Base-by-base conservation (phyloP, 208 protist genomes). In the Strigomonas culicis region DNA sequence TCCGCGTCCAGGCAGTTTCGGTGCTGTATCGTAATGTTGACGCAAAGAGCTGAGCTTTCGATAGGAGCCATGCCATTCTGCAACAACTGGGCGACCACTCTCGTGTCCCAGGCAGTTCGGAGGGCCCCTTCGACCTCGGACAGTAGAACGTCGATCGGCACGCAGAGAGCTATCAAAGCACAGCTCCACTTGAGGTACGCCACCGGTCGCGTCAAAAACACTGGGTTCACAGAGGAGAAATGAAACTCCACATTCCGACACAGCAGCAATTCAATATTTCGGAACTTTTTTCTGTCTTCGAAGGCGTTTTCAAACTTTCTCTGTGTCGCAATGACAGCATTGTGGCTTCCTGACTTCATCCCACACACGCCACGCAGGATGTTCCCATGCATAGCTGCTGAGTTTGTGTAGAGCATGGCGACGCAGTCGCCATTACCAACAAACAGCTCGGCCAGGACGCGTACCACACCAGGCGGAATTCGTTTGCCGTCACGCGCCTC, bases 391-490 rank as follows among this genome's bases (percentile, higher is more conserved):
- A 98, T 96, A 0, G 95, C 95, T 8, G 82, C 82, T 10, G 95
- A 97, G 62, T 86, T 96, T n/a, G 93, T 97, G 72, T 97, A 98
- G 21, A 98, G 59, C 67, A 80, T 80, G 1, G 90, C 87, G 28
- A 94, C 88, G 47, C 88, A 87, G 71, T 98, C 95, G 22, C 95
- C 95, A 66, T 92, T 94, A 58, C 84, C 62, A 4, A 96, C 82
- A 52, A 87, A 93, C 2, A 96, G 63, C 65, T 84, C 82, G 17
- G 85, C 81, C 2, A 95, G 51, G 2, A 77, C 69, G 11, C 81
- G 74, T 6, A 80, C 76, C 34, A 97, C 57, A 2, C 59, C 59
- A 7, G 82, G 69, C 22, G 90, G 84, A 21, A 83, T 73, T 6
- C 79, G 59, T 10, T 67, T 57, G 17, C 75, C 74, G 50, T 92